Conservation (phyloP, 805 yeast genomes). For the Candida chilensis region DNA sequence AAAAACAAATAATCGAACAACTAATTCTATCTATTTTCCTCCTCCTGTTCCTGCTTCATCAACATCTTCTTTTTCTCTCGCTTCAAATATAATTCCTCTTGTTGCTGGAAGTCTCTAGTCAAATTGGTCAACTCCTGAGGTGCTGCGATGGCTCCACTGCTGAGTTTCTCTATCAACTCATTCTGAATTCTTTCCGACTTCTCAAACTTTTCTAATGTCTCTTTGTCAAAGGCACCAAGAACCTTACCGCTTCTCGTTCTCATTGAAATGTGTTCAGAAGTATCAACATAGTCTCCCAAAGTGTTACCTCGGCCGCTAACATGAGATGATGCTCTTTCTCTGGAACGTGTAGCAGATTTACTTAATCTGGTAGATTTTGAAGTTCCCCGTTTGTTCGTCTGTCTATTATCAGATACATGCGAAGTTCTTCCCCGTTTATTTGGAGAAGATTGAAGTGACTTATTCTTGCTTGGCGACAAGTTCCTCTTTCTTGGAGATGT, state of each 20-base stretch:
- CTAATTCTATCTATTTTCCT: constrained; percentile 7
- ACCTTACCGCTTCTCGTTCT: constrained; percentile 16
- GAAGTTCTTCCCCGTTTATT: constrained; percentile 2
- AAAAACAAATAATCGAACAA: constrained; percentile 3
- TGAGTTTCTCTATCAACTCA: not conserved
- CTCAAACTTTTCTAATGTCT: not conserved
- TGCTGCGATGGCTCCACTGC: not conserved
- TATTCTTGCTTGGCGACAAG: no score
- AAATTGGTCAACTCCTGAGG: not conserved
- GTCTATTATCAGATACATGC: constrained; percentile 3
- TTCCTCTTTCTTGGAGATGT: no score
- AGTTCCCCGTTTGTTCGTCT: constrained; percentile 2
- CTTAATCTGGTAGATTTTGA: constrained; percentile 1
- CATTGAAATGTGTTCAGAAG: constrained; percentile 11
- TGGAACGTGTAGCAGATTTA: not conserved
- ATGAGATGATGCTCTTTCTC: not conserved
- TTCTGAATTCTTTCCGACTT: not conserved
- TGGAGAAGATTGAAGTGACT: no score
- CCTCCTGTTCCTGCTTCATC: constrained; percentile 8
- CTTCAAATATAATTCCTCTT: constrained; percentile 4
- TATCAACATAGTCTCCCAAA: not conserved
- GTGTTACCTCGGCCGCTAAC: not conserved
- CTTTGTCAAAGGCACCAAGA: constrained; percentile 11
- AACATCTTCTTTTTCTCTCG: constrained; percentile 10
- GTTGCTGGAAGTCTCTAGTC: not conserved